phyloP scores from a whole-genome alignment of 2,329 filamentous ascomycete species.

The Sporothrix brunneoviolacea region DNA sequence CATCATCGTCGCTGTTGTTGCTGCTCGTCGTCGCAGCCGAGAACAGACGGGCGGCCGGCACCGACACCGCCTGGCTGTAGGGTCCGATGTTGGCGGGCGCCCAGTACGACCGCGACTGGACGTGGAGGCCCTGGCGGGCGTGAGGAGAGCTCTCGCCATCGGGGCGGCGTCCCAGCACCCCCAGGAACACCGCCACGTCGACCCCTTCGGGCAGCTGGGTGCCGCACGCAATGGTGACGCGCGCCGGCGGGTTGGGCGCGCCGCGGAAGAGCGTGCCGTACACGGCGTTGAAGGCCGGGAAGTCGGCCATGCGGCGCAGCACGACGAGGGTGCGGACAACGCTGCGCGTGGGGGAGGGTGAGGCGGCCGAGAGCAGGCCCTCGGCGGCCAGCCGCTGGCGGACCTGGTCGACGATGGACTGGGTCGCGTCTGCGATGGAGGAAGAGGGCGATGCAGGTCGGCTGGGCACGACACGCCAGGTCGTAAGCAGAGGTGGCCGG shows the following conservation, averaged over 20 bases:
- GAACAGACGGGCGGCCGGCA: conserved; percentile 24
- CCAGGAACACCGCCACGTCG: conserved; percentile 50
- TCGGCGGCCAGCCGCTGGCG: conserved; percentile 22
- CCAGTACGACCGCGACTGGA: conserved; percentile 94
- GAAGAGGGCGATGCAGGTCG: conserved; percentile 15
- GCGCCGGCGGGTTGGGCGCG: conserved; percentile 72
- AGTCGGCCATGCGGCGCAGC: conserved; percentile 73
- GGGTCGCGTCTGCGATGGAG: conserved; percentile 35
- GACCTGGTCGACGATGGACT: conserved; percentile 41
- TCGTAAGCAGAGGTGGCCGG: background rate
- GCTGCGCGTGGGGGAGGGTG: conserved; percentile 24
- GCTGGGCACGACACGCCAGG: conserved; percentile 25
- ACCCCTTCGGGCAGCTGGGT: conserved; percentile 52
- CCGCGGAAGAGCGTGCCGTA: conserved; percentile 67
- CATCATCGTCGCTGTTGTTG: background rate
- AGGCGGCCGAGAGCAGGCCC: background rate
- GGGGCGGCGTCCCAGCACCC: conserved; percentile 15
- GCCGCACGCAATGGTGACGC: conserved; percentile 77
- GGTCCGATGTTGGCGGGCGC: conserved; percentile 96
- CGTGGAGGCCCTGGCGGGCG: conserved; percentile 63
- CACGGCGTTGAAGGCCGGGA: conserved; percentile 63
- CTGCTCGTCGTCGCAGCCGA: background rate
- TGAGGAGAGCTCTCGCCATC: too few species aligned
- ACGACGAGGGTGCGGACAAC: conserved; percentile 59
- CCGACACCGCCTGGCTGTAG: conserved; percentile 79